Base-by-base conservation (phyloP, 2,329 filamentous ascomycete genomes). In the Verruconis gallopava region DNA sequence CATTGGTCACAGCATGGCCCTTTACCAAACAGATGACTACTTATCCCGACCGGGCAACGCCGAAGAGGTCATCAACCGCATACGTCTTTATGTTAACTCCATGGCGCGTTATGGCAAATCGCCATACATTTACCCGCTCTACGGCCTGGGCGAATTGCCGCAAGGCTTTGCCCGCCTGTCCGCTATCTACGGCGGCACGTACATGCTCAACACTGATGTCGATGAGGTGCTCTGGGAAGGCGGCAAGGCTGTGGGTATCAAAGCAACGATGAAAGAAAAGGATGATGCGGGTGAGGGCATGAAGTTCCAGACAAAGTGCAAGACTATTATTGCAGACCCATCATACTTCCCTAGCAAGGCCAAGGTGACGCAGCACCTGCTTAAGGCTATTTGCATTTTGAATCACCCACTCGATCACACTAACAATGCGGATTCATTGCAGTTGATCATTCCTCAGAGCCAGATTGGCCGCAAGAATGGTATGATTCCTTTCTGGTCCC, bases 71-170 rank as follows among this genome's bases (percentile, higher is more conserved):
- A 83, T 98, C 53, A 77, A 89, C 64, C 85, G 89, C 54, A 95
- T 98, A 61, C 78, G 85, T 51, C 74, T 98, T 37, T 98, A 98
- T 65, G 93, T 89, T 53, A 94, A 94, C 74, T 95, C 88, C 21
- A 93, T 98, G 66, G 85, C 88, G 40, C 79, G 89, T 49, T 96
- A 96, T 65, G 91, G 91, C 65, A 96, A 95, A 68, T 96, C 88
- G 11, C 93, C 91, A 36, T 98, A 96, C 71, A 96, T 98, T 69
- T 98, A 98, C 72, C 93, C 91, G 38, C 79, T 96, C 21, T 98
- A 98, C 68, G 91, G 91, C 48, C 78, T 98, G 38, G 91, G 84
- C 60, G 91, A 98, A 69, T 81, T 98, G 44, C 93, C 91, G 25
- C 91, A 98, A 67, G 89, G 89, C 46, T 98, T 98, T 56, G 91